Conservation (phyloP, 306 rosid genomes). For the Rosa multiflora region DNA sequence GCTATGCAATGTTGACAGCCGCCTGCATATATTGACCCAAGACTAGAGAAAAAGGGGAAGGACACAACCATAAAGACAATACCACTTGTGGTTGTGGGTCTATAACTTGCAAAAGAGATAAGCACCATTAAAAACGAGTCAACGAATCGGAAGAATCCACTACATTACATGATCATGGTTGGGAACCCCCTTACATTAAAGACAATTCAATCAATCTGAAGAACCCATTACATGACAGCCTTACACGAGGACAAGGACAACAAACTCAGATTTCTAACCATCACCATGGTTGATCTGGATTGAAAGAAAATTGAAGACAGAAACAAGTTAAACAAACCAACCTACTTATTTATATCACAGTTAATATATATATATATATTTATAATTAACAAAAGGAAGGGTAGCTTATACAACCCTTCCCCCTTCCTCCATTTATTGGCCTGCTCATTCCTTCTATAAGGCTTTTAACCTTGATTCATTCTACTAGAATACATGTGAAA, state of each 20-base stretch:
- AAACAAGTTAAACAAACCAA: not conserved
- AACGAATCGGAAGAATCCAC: not conserved
- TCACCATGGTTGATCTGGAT: not conserved
- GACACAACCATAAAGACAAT: not conserved
- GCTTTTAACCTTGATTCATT: not conserved
- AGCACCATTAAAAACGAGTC: not conserved
- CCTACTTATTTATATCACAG: constrained; percentile 3
- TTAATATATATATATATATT: not conserved
- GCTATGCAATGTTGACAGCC: not conserved
- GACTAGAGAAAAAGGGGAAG: not conserved
- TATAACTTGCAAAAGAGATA: not conserved
- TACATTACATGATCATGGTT: not conserved
- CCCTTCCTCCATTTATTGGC: not conserved
- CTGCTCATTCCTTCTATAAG: not conserved
- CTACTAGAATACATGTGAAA: not conserved
- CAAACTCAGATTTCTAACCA: not conserved
- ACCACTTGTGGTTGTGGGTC: not conserved
- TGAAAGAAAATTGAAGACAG: not conserved
- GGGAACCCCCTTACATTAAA: too few relatives aligned
- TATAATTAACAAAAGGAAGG: not conserved
- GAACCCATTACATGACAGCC: constrained; percentile 1
- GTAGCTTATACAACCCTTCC: not conserved
- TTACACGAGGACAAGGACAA: not conserved
- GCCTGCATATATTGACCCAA: not conserved
- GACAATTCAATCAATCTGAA: not conserved